Conservation (phyloP, 1,139 yeast genomes). For the Lizanozyma gosingica region DNA sequence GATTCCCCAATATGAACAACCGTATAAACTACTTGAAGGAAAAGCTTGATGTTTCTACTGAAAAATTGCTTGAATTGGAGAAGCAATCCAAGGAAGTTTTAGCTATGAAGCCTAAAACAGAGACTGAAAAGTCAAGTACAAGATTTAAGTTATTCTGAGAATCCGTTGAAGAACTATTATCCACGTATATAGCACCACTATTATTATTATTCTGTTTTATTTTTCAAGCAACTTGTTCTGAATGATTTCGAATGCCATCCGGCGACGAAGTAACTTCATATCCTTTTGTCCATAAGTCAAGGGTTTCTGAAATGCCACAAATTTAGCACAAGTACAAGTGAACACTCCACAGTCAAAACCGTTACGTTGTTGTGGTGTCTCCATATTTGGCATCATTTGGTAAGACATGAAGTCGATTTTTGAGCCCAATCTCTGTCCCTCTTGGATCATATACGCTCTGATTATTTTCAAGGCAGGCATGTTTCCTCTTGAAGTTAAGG, state of each 20-base stretch:
- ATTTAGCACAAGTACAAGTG: slow-evolving; percentile 71
- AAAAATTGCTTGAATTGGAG: slow-evolving; percentile 37
- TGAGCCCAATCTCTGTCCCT: slow-evolving; percentile 36
- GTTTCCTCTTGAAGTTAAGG: slow-evolving; percentile 53
- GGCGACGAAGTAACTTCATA: slow-evolving; percentile 57
- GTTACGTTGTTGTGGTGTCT: slow-evolving; percentile 79
- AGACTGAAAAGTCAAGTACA: neutral
- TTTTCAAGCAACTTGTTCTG: neutral
- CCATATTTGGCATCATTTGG: slow-evolving; percentile 23
- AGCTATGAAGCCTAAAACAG: slow-evolving; percentile 3
- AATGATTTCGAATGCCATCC: slow-evolving; percentile 52
- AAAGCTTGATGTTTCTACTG: slow-evolving; percentile 53
- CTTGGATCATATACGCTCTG: slow-evolving; percentile 52
- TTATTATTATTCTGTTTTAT: too few species aligned
- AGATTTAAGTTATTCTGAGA: neutral
- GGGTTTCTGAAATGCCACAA: slow-evolving; percentile 38
- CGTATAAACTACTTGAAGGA: slow-evolving; percentile 58
- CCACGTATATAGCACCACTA: too few species aligned
- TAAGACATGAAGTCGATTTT: slow-evolving; percentile 24
- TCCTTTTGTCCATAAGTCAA: slow-evolving; percentile 59
- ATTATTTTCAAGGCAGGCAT: slow-evolving; percentile 46
- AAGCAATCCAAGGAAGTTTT: slow-evolving; percentile 14
- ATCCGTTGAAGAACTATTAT: too few species aligned
- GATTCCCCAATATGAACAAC: slow-evolving; percentile 42
- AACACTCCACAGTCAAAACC: slow-evolving; percentile 97